Evolutionary conservation across 768 basidiomycete genomes (phyloP), one percentile per base, ranked within the genome.

Genomic region (Mycena galopus): DNA sequence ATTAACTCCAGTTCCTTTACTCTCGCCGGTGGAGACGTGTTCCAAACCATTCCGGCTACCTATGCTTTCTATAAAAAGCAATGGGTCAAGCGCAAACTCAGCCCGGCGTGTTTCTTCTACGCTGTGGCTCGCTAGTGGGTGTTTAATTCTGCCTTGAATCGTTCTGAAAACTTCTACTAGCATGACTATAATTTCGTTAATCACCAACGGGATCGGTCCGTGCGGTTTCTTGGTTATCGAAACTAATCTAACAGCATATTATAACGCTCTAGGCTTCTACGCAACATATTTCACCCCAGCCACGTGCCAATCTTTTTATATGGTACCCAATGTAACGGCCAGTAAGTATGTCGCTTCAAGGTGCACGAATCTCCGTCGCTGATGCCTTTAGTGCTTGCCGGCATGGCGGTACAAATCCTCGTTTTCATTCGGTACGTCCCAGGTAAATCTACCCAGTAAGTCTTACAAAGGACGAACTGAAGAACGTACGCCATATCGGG

Each of bases 1-100:
- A 63, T 27, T 63, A 17, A 30, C 62, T 30, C n/a, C 37, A 69
- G 70, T 44, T 68, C 71, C 21, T 72, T 71, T 42, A 64, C 71
- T 9, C 65, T 75, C 21, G 71, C 71, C 19, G 72, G 64, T 21
- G 72, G 67, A 33, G 74, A 75, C 44, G 53, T 75, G 14, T 30
- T 75, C 2, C 71, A 75, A 35, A 70, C 74, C 12, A 67, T 73
- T 23, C 71, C 71, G 19, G 55, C 30, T 5, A 75, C 72, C n/a
- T 67, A 23, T 17, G 32, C 7, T 11, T 32, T 75, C 35, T 75
- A 73, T 61, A 61, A 44, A 55, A 73, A 65, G 32, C 65, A 67
- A 35, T 73, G 74, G 74, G 35, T 12, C 14, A 70, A 66, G 10
- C 35, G 64, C 21, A 53, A 44, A 4, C 42, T 73, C 39, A 75